Conservation (phyloP, 768 basidiomycete species). For the Leccinum imitatum region DNA sequence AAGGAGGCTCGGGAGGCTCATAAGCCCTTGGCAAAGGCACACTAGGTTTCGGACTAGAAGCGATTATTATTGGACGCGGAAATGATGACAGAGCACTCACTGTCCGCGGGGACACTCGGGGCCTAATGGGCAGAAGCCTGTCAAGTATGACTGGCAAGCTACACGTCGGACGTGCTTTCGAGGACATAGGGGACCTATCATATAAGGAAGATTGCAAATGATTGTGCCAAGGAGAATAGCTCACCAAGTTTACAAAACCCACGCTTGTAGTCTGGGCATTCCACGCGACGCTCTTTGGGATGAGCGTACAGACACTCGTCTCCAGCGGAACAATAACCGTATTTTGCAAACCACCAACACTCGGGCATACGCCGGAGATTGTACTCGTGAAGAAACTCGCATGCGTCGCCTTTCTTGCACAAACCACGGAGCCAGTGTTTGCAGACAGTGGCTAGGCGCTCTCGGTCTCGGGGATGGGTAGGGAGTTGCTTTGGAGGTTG, state of each 20-base stretch:
- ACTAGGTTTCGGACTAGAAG: constrained; percentile 69
- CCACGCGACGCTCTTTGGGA: constrained; percentile 85
- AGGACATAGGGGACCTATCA: constrained; percentile 78
- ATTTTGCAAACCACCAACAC: constrained; percentile 98
- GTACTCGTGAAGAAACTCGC: constrained; percentile 99
- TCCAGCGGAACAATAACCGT: constrained; percentile 95
- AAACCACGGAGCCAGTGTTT: constrained; percentile 98
- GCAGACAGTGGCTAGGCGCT: constrained; percentile 88
- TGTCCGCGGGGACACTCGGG: constrained; percentile 86
- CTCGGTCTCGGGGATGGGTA: constrained; percentile 78
- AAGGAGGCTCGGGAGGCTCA: constrained; percentile 72
- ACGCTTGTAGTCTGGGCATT: constrained; percentile 93
- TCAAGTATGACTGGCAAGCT: constrained; percentile 86
- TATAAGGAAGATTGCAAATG: constrained; percentile 8
- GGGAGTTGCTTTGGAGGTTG: constrained; percentile 83
- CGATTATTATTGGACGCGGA: constrained; percentile 9
- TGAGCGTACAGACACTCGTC: constrained; percentile 98
- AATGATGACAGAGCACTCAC: constrained; percentile 47
- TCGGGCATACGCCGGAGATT: constrained; percentile 97
- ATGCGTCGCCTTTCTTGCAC: constrained; percentile 97
- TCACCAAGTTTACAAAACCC: constrained; percentile 94
- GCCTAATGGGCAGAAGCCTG: constrained; percentile 91
- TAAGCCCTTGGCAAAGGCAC: constrained; percentile 72
- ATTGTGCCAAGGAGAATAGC: constrained; percentile 25
- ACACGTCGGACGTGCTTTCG: constrained; percentile 92